A percentile compares a stretch with the other conserved stretches of the same genome.
Evolutionary conservation across 2,329 filamentous ascomycete genomes (phyloP).

Genomic region (Lasiodiplodia theobromae): DNA sequence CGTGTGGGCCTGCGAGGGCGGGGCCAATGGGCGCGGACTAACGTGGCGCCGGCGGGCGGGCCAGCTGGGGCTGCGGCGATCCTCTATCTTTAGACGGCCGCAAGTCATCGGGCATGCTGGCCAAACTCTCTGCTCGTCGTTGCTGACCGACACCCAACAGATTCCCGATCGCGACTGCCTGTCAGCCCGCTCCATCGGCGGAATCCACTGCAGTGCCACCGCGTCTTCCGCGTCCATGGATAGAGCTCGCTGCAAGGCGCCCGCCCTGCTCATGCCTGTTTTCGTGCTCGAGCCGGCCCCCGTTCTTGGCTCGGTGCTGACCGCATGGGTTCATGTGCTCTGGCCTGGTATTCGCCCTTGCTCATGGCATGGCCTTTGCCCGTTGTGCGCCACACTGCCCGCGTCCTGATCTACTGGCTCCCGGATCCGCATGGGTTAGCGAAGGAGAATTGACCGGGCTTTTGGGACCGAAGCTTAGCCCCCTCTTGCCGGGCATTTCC

Average conservation of each 20-base stretch:
- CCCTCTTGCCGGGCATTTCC: background rate
- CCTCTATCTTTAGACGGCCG: conserved; percentile 24
- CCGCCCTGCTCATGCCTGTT: conserved; percentile 14
- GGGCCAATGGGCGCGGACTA: background rate
- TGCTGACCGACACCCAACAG: conserved; percentile 14
- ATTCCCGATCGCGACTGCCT: background rate
- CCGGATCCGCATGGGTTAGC: conserved; percentile 20
- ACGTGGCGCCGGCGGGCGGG: conserved; percentile 1
- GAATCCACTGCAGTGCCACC: conserved; percentile 9
- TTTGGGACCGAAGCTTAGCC: conserved; percentile 17
- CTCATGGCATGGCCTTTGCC: conserved; percentile 5
- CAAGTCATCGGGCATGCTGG: conserved; percentile 17
- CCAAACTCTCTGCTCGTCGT: conserved; percentile 12
- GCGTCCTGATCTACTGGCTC: conserved; percentile 21
- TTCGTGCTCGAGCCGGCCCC: conserved; percentile 17
- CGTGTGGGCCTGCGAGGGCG: background rate
- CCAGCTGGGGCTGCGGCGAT: background rate
- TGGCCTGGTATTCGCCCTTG: background rate
- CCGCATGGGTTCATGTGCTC: background rate
- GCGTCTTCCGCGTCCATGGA: conserved; percentile 14
- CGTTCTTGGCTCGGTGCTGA: background rate
- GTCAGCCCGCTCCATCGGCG: background rate
- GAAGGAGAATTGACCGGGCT: conserved; percentile 7
- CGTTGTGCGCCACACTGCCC: conserved; percentile 2
- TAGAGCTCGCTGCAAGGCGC: background rate